Evolutionary conservation across 495 filamentous ascomycete species (phyloP).

Genomic region (Neurospora hispaniola): DNA sequence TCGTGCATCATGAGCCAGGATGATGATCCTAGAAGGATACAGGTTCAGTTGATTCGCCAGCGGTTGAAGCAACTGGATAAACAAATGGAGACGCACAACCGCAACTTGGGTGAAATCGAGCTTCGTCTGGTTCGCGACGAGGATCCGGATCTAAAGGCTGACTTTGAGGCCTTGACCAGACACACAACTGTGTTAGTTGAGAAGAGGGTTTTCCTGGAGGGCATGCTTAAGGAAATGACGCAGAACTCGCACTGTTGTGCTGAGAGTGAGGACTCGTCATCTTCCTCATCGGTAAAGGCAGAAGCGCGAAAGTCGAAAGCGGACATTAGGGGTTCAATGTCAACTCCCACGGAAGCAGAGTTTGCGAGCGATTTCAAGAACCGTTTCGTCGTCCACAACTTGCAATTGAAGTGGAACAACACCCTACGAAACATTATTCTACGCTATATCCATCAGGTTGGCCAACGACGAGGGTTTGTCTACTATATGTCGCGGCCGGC

Average conservation of each 20-base stretch:
- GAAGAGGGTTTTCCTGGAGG: conserved; percentile 67
- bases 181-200: conserved; percentile 60
- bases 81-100: conserved; percentile 63
- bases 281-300: not conserved
- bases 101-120: conserved; percentile 54
- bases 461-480: conserved; percentile 89
- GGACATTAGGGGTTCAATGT: conserved; percentile 22
- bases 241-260: conserved; percentile 11
- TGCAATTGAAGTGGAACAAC: conserved; percentile 98
- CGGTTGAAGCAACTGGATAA: conserved; percentile 67
- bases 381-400: conserved; percentile 93
- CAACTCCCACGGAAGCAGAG: conserved; percentile 47
- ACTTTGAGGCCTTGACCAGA: conserved; percentile 57
- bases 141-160: conserved; percentile 41
- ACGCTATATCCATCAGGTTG: conserved; percentile 94
- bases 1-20: conserved; percentile 89
- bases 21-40: conserved; percentile 84
- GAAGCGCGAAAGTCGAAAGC: conserved; percentile 13
- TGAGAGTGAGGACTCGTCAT: conserved; percentile 8
- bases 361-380: conserved; percentile 93
- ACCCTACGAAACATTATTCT: conserved; percentile 89
- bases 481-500: conserved; percentile 95
- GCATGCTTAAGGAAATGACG: conserved; percentile 57
- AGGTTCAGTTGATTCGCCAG: conserved; percentile 71
- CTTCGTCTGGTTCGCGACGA: conserved; percentile 46